Evolutionary conservation across 1,284 basidiomycete genomes (phyloP).

Genomic region (Marasmius fiardii): DNA sequence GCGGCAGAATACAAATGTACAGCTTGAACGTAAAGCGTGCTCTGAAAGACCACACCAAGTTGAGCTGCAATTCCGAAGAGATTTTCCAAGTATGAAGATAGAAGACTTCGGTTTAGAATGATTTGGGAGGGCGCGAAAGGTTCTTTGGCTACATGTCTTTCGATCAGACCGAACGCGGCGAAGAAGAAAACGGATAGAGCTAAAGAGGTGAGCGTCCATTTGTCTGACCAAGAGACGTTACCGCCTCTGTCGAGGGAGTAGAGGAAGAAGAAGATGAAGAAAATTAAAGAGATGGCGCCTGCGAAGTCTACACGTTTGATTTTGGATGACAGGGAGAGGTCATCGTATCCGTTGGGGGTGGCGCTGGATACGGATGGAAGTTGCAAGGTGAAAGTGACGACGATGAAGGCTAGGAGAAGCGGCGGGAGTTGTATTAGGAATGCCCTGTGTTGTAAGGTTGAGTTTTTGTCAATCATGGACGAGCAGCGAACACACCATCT

Average conservation of each 20-base stretch:
- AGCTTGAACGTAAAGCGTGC: conserved; percentile 57
- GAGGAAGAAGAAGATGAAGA: conserved; percentile 50
- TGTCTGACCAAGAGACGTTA: conserved; percentile 51
- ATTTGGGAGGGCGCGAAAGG: conserved; percentile 58
- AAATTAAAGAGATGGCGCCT: conserved; percentile 49
- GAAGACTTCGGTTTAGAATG: conserved; percentile 43
- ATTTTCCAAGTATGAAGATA: conserved; percentile 56
- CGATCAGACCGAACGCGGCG: conserved; percentile 32
- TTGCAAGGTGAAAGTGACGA: conserved; percentile 47
- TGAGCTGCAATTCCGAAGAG: conserved; percentile 47
- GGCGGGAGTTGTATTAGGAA: conserved; percentile 60
- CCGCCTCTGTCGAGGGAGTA: conserved; percentile 56
- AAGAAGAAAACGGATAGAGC: conserved; percentile 28
- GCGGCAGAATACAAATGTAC: conserved; percentile 44
- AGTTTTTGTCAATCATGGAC: neutral
- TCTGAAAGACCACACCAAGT: conserved; percentile 48
- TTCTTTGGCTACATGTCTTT: conserved; percentile 47
- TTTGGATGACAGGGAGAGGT: no score
- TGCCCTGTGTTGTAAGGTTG: conserved; percentile 32
- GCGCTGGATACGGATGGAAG: conserved; percentile 38
- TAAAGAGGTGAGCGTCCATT: conserved; percentile 30
- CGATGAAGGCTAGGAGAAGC: conserved; percentile 44
- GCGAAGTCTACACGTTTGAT: conserved; percentile 57
- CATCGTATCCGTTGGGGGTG: no score
- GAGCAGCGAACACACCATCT: conserved; percentile 49